These are phyloP conservation scores for Claviceps arundinis DNA, from an alignment of 2,329 filamentous ascomycete species.

Conservation along the genomic window DNA sequence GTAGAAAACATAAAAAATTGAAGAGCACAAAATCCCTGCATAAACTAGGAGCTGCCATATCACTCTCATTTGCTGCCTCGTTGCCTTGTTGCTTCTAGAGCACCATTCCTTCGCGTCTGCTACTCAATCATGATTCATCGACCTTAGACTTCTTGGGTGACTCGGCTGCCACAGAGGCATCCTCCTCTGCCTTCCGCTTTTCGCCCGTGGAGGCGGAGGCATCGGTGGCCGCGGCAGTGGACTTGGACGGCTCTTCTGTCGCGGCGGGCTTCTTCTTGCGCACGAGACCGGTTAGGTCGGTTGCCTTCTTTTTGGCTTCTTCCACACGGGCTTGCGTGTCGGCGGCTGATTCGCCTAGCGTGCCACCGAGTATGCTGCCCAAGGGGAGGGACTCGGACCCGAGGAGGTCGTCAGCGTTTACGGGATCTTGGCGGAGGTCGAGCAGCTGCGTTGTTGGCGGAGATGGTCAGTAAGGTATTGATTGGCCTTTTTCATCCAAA, in stretches of 20 bases:
- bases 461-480: not conserved
- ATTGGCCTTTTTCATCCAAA: not conserved
- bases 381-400: conserved; percentile 27
- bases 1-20: no score
- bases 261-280: conserved; percentile 50
- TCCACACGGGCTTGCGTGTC: conserved; percentile 52
- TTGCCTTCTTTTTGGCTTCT: conserved; percentile 61
- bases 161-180: conserved; percentile 13
- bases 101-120: no score
- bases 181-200: conserved; percentile 23
- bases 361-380: conserved; percentile 49
- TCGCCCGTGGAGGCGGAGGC: conserved; percentile 21
- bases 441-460: conserved; percentile 33
- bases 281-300: conserved; percentile 60
- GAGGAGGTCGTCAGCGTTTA: conserved; percentile 27
- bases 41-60: not conserved
- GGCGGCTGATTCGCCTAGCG: conserved; percentile 47
- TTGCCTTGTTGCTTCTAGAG: no score
- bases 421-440: conserved; percentile 50
- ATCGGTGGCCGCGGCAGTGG: conserved; percentile 3
- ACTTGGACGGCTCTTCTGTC: conserved; percentile 12
- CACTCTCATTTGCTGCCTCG: no score
- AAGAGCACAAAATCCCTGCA: not conserved
- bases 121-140: conserved; percentile 9
- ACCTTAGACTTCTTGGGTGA: conserved; percentile 24